Evolutionary conservation across 2,329 filamentous ascomycete species (phyloP).

Genomic region (Aspergillus awamori): DNA sequence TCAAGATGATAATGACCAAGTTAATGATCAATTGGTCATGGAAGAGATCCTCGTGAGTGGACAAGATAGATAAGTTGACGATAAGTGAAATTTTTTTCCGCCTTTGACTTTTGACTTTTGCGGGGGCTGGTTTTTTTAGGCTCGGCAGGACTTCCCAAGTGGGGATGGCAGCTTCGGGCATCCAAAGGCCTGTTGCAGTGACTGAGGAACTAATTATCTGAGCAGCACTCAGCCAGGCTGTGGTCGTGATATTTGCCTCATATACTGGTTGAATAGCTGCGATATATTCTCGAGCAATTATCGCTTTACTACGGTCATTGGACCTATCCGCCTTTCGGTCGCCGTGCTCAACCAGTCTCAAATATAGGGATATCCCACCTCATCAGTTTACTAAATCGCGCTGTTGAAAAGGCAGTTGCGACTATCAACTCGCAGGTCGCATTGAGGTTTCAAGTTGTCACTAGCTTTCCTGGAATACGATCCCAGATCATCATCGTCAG

Average conservation of each 20-base stretch:
- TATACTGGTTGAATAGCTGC: not conserved
- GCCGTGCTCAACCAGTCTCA: not conserved
- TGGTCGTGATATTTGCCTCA: not conserved
- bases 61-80: conserved; percentile 8
- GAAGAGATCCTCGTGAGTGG: conserved; percentile 1
- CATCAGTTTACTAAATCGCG: not conserved
- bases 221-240: not conserved
- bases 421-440: not conserved
- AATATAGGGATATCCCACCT: not conserved
- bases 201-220: too few relatives aligned
- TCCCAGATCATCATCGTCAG: conserved; percentile 1
- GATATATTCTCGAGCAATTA: not conserved
- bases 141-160: conserved; percentile 37
- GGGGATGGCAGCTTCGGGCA: conserved; percentile 17
- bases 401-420: not conserved
- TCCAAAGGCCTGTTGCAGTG: not conserved
- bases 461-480: not conserved
- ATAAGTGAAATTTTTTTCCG: conserved; percentile 21
- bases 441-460: not conserved
- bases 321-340: not conserved
- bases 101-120: conserved; percentile 25
- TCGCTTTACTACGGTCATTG: not conserved
- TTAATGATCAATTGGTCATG: conserved; percentile 7
- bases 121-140: conserved; percentile 21
- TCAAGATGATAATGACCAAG: conserved; percentile 3